Evolutionary conservation across 2,329 filamentous ascomycete species (phyloP), one percentile per base, ranked within the genome.

Genomic region (Scedosporium dehoogii): DNA sequence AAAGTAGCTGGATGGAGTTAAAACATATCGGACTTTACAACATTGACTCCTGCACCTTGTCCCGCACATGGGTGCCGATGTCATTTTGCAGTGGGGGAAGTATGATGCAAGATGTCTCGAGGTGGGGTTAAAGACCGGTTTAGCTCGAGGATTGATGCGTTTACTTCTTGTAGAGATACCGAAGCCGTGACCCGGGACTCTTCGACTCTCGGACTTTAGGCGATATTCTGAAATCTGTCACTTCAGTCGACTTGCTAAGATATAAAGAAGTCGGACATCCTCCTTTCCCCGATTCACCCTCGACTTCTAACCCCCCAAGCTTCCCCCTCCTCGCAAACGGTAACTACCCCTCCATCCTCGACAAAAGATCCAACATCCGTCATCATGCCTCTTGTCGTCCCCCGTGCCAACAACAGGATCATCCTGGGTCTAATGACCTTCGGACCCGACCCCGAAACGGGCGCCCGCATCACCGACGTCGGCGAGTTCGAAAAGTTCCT

Each of bases 391-490:
- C 77, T 81, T 64, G 67, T 80, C 66, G 72, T 70, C 14, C 72
- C 74, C 58, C 72, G 70, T 41, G 69, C 72, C 62, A 88, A 85
- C 67, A 81, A 87, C 66, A 84, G 89, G 66, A 79, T 91, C 69
- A 91, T 96, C 79, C 85, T 96, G 46, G 91, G 91, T 66, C 81
- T 92, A 62, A 94, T 96, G 91, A 92, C 88, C 70, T 92, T 91
- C 77, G 89, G 88, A 33, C 85, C 89, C 2, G 82, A 84, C 63
- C 79, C 81, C 63, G 67, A 71, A 12, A 68, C 71, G 12, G 90
- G 89, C 42, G 90, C 88, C 55, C 86, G 91, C 56, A 86, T 96
- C 70, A 92, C 89, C 9, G 77, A 80, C 62, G 38, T 80, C 2
- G 73, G 84, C 63, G 87, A 89, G 53, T 91, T 87, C 77, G 89